Conservation (phyloP, 1,284 basidiomycete species). For the Tranzscheliella williamsii region DNA sequence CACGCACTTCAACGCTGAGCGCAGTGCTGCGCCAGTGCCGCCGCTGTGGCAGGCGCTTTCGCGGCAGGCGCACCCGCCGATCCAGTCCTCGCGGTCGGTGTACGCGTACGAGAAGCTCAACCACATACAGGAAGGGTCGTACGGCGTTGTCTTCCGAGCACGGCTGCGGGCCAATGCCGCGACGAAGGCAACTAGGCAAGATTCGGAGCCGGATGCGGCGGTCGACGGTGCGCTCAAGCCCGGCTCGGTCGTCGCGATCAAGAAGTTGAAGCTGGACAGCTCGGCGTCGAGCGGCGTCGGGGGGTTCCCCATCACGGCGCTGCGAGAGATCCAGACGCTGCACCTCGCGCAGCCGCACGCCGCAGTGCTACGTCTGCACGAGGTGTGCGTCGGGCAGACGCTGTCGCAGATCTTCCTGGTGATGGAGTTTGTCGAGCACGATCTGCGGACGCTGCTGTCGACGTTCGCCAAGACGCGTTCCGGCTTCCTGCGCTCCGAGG, state of each 20-base stretch:
- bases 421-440: constrained; percentile 99
- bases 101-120: constrained; percentile 68
- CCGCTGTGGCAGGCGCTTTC: constrained; percentile 7
- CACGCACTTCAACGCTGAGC: too few species aligned
- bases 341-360: constrained; percentile 74
- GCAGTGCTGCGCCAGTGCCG: neutral
- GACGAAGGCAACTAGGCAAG: neutral
- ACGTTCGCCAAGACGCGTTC: constrained; percentile 73
- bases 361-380: constrained; percentile 90
- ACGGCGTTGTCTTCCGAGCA: constrained; percentile 95
- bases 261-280: constrained; percentile 96
- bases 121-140: constrained; percentile 98
- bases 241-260: constrained; percentile 78
- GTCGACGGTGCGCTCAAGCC: neutral
- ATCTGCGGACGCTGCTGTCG: constrained; percentile 90
- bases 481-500: constrained; percentile 93
- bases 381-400: constrained; percentile 98
- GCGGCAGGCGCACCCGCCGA: constrained; percentile 37
- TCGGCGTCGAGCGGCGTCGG: constrained; percentile 74
- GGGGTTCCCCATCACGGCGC: constrained; percentile 95
- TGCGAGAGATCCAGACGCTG: constrained; percentile 91
- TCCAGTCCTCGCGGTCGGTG: constrained; percentile 47
- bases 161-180: constrained; percentile 57
- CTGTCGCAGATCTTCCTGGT: constrained; percentile 99
- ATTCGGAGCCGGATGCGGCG: neutral